Conservation (phyloP, 148 eudicot species). For the Cornus kousa region DNA sequence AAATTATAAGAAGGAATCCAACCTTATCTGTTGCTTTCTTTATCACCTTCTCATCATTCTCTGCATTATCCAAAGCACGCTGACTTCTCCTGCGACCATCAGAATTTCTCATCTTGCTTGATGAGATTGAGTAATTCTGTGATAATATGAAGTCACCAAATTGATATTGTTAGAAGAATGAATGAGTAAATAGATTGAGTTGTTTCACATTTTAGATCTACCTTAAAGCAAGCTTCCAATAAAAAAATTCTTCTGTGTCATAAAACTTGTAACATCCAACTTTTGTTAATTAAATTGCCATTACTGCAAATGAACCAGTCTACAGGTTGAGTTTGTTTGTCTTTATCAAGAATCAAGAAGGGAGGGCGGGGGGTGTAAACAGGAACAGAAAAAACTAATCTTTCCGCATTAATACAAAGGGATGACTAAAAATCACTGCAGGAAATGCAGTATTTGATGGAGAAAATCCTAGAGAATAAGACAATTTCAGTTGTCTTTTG, state of each 20-base stretch:
- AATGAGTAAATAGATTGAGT: background rate
- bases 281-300: background rate
- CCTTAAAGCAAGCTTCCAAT: background rate
- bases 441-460: background rate
- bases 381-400: background rate
- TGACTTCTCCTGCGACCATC: slow-evolving; percentile 37
- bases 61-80: slow-evolving; percentile 34
- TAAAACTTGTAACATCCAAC: background rate
- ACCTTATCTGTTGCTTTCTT: slow-evolving; percentile 14
- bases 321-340: background rate
- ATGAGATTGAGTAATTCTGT: slow-evolving; percentile 59
- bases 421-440: background rate
- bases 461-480: background rate
- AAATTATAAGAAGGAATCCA: background rate
- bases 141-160: background rate
- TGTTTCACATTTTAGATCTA: background rate
- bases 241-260: background rate
- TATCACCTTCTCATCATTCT: slow-evolving; percentile 31
- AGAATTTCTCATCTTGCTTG: slow-evolving; percentile 46
- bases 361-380: background rate
- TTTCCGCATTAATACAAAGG: background rate
- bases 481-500: background rate
- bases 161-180: background rate
- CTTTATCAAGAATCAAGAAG: background rate
- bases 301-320: background rate